These are phyloP conservation scores for Cercospora citrullina DNA, from an alignment of 2,329 filamentous ascomycete genomes.

Conservation along the genomic window DNA sequence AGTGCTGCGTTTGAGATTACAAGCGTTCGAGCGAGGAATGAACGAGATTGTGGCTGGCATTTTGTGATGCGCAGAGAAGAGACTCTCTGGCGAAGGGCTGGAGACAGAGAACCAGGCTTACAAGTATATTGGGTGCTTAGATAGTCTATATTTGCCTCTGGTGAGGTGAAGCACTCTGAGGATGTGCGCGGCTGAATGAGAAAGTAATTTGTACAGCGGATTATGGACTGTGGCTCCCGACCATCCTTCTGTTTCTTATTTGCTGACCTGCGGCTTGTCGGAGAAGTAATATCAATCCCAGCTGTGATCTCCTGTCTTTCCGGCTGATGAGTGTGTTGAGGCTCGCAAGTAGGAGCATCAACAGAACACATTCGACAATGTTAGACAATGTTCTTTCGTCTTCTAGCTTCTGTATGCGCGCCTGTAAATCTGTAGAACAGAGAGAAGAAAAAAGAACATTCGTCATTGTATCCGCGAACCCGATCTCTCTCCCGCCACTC, in stretches of 20 bases:
- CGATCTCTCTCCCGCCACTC: too few species aligned
- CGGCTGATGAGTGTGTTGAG: not conserved
- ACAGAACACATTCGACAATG: not conserved
- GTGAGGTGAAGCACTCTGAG: not conserved
- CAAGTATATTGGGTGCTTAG: not conserved
- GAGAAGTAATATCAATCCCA: not conserved
- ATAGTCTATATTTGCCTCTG: not conserved
- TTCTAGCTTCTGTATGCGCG: not conserved
- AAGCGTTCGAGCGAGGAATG: constrained; percentile 21
- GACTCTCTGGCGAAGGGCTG: not conserved
- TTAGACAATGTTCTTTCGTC: not conserved
- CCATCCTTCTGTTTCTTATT: not conserved
- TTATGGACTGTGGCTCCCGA: not conserved
- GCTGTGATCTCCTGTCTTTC: too few species aligned
- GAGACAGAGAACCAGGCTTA: not conserved
- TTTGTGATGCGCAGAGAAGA: not conserved
- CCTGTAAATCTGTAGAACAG: not conserved
- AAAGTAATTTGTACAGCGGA: not conserved
- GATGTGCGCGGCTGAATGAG: not conserved
- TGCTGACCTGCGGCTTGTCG: not conserved
- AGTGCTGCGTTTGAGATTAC: not conserved
- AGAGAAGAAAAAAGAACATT: not conserved
- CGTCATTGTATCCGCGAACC: not conserved
- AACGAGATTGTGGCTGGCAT: not conserved
- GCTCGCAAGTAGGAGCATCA: not conserved